Conservation (phyloP, 306 rosid species). For the Trifolium pratense region DNA sequence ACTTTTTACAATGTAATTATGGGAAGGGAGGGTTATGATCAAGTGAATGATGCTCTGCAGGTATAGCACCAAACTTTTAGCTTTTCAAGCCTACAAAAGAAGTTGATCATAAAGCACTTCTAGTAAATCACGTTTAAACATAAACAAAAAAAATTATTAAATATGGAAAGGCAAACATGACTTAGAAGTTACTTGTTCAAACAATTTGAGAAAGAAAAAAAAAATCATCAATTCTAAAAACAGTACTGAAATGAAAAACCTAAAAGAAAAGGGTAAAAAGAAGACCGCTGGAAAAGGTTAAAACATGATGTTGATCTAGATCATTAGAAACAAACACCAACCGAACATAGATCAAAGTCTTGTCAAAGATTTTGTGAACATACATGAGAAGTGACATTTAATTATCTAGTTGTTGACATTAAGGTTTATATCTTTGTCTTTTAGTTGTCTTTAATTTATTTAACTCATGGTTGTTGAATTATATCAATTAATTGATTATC, state of each 20-base stretch:
- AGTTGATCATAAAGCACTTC: conserved; percentile 39
- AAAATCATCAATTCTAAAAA: background rate
- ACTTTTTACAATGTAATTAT: conserved; percentile 44
- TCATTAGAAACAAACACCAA: conserved; percentile 33
- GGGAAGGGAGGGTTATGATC: background rate
- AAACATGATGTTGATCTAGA: conserved; percentile 36
- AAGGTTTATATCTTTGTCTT: conserved; percentile 34
- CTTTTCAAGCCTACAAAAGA: conserved; percentile 32
- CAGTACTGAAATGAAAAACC: background rate
- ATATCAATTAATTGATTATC: background rate
- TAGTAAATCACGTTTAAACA: conserved; percentile 31
- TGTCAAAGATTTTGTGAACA: conserved; percentile 42
- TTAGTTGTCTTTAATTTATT: conserved; percentile 36
- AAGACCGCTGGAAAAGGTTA: background rate
- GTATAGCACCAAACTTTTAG: conserved; percentile 32
- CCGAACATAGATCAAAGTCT: conserved; percentile 45
- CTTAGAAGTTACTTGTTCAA: conserved; percentile 26
- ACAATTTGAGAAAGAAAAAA: background rate
- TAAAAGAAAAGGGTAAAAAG: background rate
- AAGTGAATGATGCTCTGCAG: conserved; percentile 32
- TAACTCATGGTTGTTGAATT: background rate
- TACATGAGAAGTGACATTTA: conserved; percentile 32
- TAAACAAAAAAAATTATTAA: background rate
- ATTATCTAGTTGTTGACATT: conserved; percentile 28
- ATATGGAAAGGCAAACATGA: conserved; percentile 17